These are phyloP conservation scores for Astrocystis sublimbata DNA, from an alignment of 495 filamentous ascomycete species.

Conservation along the genomic window DNA sequence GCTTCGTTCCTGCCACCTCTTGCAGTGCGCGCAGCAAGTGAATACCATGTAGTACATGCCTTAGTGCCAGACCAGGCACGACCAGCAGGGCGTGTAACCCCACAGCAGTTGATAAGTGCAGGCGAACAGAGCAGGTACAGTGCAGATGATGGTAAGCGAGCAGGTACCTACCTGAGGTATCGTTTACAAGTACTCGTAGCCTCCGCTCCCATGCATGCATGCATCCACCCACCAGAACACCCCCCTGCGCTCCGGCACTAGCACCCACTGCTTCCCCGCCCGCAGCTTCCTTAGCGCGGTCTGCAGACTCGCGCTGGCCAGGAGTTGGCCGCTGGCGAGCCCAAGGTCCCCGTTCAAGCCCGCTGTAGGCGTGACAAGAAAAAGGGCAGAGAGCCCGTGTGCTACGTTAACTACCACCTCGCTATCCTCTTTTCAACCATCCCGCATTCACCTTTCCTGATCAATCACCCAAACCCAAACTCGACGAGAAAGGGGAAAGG, in stretches of 20 bases:
- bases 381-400: constrained; percentile 41
- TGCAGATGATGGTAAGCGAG: not conserved
- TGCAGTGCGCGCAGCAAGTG: too few species aligned
- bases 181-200: too few species aligned
- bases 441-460: constrained; percentile 60
- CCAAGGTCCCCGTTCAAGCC: too few species aligned
- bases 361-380: constrained; percentile 17
- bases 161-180: too few species aligned
- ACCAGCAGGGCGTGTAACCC: not conserved
- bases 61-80: not conserved
- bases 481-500: constrained; percentile 24
- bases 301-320: too few species aligned
- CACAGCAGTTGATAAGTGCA: too few species aligned
- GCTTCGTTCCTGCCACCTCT: not conserved
- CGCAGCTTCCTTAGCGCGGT: constrained; percentile 48
- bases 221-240: constrained; percentile 13
- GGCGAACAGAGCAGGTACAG: too few species aligned
- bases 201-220: constrained; percentile 15
- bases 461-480: constrained; percentile 47
- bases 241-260: constrained; percentile 15
- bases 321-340: constrained; percentile 45
- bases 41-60: too few species aligned
- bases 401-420: constrained; percentile 47
- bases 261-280: constrained; percentile 41
- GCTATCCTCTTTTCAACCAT: constrained; percentile 63